Conservation (phyloP, 345 rosid genomes). For the Citrus glauca region DNA sequence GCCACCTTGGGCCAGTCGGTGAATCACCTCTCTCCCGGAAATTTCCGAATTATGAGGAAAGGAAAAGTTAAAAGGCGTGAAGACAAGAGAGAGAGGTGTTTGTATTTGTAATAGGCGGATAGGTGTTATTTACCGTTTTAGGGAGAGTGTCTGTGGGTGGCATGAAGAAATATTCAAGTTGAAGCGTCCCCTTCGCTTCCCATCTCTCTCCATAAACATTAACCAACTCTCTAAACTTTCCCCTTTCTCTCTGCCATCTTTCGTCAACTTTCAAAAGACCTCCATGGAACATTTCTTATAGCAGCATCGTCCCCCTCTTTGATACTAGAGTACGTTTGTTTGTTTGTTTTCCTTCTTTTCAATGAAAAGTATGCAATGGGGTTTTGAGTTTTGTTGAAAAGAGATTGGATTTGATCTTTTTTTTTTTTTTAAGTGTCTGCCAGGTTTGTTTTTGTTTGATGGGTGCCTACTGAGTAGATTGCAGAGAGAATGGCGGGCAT, state of each 20-base stretch:
- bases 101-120: too few species aligned
- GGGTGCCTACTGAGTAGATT: background rate
- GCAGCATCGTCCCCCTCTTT: background rate
- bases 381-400: background rate
- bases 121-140: too few species aligned
- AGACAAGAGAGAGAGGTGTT: too few species aligned
- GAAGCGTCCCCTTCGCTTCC: background rate
- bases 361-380: background rate
- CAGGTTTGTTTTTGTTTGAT: conserved; percentile 1
- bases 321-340: background rate
- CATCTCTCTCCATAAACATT: background rate
- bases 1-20: background rate
- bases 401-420: background rate
- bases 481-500: conserved; percentile 27
- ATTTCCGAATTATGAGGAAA: background rate
- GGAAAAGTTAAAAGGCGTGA: too few species aligned
- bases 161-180: background rate
- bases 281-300: background rate
- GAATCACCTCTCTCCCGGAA: background rate
- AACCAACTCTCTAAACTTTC: background rate
- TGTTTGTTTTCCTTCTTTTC: background rate
- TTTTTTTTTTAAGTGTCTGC: background rate
- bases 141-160: background rate
- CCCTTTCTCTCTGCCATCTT: background rate
- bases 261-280: background rate